Evolutionary conservation across 257 asterid species (phyloP).

Genomic region (Avicennia marina): DNA sequence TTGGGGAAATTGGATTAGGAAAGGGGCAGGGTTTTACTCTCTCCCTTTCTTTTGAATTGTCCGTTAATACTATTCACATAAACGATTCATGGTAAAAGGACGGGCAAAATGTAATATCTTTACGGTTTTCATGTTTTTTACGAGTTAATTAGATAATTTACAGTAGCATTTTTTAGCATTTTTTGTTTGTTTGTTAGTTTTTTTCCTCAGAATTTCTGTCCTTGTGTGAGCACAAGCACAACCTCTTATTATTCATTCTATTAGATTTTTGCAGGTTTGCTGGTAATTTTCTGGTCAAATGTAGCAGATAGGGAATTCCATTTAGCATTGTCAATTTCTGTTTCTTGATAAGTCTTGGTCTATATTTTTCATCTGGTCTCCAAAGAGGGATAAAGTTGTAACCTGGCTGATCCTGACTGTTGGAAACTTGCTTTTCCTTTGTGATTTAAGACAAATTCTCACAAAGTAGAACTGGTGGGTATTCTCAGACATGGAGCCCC

Average conservation of each 20-base stretch:
- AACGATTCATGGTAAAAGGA: background rate
- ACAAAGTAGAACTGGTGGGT: conserved; percentile 3
- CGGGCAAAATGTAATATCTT: background rate
- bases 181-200: no score
- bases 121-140: background rate
- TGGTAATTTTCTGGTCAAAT: conserved; percentile 10
- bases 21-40: background rate
- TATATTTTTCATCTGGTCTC: background rate
- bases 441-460: conserved; percentile 6
- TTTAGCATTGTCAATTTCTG: background rate
- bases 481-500: conserved; percentile 51
- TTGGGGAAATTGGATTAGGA: background rate
- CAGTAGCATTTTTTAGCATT: no score
- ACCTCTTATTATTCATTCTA: conserved; percentile 1
- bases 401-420: conserved; percentile 9
- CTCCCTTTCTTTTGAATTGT: background rate
- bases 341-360: background rate
- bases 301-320: conserved; percentile 5
- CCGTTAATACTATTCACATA: no score
- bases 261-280: conserved; percentile 22
- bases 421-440: background rate
- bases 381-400: background rate
- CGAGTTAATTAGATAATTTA: no score
- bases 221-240: no score
- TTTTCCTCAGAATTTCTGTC: no score